A percentile compares a stretch with the other conserved stretches of the same genome.
Conservation (phyloP, 805 yeast genomes). For the Limtongozyma cylindracea region DNA sequence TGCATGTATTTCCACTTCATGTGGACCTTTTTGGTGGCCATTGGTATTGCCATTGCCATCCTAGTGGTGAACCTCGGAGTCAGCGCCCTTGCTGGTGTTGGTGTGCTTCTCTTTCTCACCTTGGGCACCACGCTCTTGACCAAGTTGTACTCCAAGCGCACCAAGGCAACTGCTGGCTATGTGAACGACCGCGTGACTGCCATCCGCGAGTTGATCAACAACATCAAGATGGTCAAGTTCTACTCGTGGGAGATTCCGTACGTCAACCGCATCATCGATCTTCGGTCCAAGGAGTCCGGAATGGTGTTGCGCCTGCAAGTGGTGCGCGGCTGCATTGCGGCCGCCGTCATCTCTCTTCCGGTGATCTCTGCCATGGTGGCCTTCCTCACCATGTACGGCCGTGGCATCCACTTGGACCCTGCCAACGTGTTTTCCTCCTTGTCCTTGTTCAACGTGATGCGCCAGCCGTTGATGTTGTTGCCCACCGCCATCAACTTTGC, state of each 20-base stretch:
- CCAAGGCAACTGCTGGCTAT: conserved; percentile 11
- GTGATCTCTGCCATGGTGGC: no score
- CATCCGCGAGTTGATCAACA: conserved; percentile 15
- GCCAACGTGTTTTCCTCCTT: conserved; percentile 16
- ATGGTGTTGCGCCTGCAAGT: no score
- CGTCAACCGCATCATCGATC: no score
- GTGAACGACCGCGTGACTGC: conserved; percentile 16
- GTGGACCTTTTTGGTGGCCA: conserved; percentile 15
- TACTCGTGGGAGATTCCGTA: conserved; percentile 22
- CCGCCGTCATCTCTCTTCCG: no score
- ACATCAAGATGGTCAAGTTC: conserved; percentile 16
- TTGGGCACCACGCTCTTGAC: conserved; percentile 11
- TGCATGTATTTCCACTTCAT: conserved; percentile 16
- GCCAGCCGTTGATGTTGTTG: conserved; percentile 15
- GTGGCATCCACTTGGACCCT: no score
- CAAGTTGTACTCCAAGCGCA: conserved; percentile 8
- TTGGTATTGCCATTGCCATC: conserved; percentile 11
- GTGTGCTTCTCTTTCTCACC: conserved; percentile 11
- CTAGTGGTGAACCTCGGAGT: conserved; percentile 13
- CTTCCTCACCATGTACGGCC: no score
- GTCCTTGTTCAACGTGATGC: conserved; percentile 14
- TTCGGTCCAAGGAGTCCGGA: no score
- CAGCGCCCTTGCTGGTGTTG: conserved; percentile 14
- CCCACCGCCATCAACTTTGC: conserved; percentile 18
- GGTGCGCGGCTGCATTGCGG: no score